A percentile compares a stretch with the other conserved stretches of the same genome.
Evolutionary conservation across 805 yeast species (phyloP).

Genomic region (Tetrapisispora taiwanensis): DNA sequence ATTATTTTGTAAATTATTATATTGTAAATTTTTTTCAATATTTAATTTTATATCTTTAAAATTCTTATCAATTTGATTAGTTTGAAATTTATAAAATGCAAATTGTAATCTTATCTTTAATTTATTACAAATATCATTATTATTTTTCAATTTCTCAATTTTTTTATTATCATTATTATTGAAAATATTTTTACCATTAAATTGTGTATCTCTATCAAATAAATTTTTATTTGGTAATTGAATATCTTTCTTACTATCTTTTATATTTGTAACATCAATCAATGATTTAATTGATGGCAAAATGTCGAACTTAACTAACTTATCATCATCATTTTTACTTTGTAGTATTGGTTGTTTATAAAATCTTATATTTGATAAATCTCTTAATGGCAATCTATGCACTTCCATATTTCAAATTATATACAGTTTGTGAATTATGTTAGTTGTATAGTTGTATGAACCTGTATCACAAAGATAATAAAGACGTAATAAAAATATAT

Average conservation of each 20-base stretch:
- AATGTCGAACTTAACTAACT: background rate
- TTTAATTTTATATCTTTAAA: constrained; percentile 10
- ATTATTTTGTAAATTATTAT: background rate
- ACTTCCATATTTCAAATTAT: constrained; percentile 1
- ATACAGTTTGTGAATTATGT: too few species aligned
- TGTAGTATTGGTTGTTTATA: constrained; percentile 11
- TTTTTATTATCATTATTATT: background rate
- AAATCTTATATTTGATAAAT: constrained; percentile 18
- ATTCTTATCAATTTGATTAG: constrained; percentile 33
- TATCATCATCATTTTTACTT: background rate
- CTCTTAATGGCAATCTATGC: constrained; percentile 20
- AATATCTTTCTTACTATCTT: background rate
- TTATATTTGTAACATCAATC: constrained; percentile 3
- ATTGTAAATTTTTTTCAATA: background rate
- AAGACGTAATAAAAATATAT: too few species aligned
- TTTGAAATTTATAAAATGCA: constrained; percentile 43
- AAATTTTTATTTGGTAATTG: background rate
- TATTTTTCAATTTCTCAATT: background rate
- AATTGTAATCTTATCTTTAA: constrained; percentile 39
- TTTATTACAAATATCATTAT: constrained; percentile 18
- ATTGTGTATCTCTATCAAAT: background rate
- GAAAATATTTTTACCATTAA: background rate
- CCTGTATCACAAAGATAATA: too few species aligned
- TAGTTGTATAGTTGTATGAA: too few species aligned
- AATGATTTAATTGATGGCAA: constrained; percentile 17